Percentiles rank a stretch among this genome's conserved stretches.
phyloP scores from a whole-genome alignment of 768 basidiomycete species.

The Tylopilus plumbeoviolaceoides region DNA sequence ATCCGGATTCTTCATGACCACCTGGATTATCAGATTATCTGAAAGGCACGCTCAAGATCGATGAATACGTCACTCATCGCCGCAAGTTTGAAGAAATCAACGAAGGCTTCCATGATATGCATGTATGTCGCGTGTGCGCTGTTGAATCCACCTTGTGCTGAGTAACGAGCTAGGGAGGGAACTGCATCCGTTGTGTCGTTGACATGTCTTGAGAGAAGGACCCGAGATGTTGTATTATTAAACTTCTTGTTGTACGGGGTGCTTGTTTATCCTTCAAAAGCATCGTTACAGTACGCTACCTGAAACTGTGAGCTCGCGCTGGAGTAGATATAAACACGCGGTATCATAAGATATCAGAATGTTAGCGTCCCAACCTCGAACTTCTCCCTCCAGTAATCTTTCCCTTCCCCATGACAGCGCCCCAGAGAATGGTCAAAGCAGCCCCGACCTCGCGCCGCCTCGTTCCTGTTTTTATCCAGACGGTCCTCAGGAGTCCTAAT shows the following conservation, averaged over 20 bases:
- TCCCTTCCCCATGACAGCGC: conserved; percentile 60
- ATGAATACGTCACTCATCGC: conserved; percentile 94
- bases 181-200: conserved; percentile 94
- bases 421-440: conserved; percentile 67
- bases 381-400: conserved; percentile 44
- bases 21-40: conserved; percentile 61
- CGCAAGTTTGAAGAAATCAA: conserved; percentile 73
- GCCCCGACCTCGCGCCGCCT: conserved; percentile 63
- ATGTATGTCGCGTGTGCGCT: conserved; percentile 54
- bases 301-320: not conserved
- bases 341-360: conserved; percentile 10
- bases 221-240: conserved; percentile 4
- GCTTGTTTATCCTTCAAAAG: not conserved
- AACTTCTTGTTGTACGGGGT: not conserved
- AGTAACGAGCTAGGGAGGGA: conserved; percentile 45
- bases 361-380: conserved; percentile 5
- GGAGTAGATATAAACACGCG: conserved; percentile 1
- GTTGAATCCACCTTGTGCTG: not conserved
- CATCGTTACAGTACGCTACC: not conserved
- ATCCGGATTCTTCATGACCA: not conserved
- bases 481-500: conserved; percentile 49
- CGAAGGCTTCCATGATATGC: conserved; percentile 93
- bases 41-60: conserved; percentile 76
- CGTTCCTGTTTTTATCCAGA: conserved; percentile 68
- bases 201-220: conserved; percentile 60